A percentile compares a stretch with the other conserved stretches of the same genome.
Evolutionary conservation across 148 eudicot genomes (phyloP).

Genomic region (Camellia granthamiana): DNA sequence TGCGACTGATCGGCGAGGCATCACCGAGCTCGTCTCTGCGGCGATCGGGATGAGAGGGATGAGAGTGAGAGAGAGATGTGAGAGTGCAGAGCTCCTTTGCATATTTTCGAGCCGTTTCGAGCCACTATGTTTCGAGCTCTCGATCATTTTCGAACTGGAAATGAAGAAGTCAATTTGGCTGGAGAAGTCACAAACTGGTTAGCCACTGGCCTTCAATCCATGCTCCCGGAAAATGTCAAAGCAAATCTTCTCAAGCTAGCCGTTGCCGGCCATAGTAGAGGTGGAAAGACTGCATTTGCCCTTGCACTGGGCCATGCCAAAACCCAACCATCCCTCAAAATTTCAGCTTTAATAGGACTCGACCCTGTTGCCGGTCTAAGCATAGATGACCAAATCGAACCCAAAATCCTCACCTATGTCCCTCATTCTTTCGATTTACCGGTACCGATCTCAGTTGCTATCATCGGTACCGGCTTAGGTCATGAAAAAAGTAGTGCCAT

Average conservation of each 20-base stretch:
- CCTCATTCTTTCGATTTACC: constrained; percentile 22
- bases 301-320: constrained; percentile 30
- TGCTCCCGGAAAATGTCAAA: constrained; percentile 28
- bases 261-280: constrained; percentile 51
- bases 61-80: too few species aligned
- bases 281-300: constrained; percentile 53
- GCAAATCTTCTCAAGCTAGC: constrained; percentile 33
- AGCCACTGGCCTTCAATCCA: constrained; percentile 19
- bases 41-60: too few species aligned
- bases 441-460: constrained; percentile 19
- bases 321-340: neutral
- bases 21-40: too few species aligned
- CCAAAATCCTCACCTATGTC: constrained; percentile 27
- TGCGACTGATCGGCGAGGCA: too few species aligned
- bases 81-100: too few species aligned
- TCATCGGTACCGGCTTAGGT: constrained; percentile 40
- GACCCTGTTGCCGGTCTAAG: constrained; percentile 44
- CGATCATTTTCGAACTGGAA: too few species aligned
- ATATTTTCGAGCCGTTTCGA: too few species aligned
- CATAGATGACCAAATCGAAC: neutral
- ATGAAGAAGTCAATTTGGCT: neutral
- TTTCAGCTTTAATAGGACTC: constrained; percentile 38
- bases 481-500: neutral
- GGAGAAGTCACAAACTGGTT: constrained; percentile 16
- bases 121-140: too few species aligned